Evolutionary conservation across 2,329 filamentous ascomycete genomes (phyloP), one percentile per base, ranked within the genome.

Genomic region (Paramyrothecium roridum): DNA sequence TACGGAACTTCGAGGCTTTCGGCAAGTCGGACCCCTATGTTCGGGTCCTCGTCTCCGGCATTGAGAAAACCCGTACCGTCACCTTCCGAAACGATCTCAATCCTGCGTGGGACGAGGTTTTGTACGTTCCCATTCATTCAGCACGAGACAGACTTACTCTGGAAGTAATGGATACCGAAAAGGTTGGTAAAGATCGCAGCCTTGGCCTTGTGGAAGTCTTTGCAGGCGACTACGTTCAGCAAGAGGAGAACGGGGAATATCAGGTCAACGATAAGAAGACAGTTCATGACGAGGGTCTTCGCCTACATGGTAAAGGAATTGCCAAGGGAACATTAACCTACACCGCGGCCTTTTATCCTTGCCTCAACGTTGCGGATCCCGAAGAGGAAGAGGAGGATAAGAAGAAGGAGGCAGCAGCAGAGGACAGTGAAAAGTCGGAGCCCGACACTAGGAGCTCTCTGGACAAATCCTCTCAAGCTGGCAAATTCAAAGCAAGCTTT

Each of bases 21-120:
- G 95, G 95, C 73, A 98, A 98, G 74, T 98, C 95, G 1, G 96
- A 99, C 71, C 91, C 95, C 0, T 99, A 99, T 65, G 90, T 87
- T 21, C 88, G 93, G 46, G 89, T 98, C 1, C 74, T 97, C 53
- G 81, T 97, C 8, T 96, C 93, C 50, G 93, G 95, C 48, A 86
- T 98, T 55, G 89, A 95, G 68, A 96, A 93, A 72, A 92, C 85
- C 11, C 86, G 93, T 56, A 98, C 95, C 2, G 95, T 99, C 52
- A 98, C 93, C 0, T 96, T 95, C 79, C 87, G 91, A 69, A 99
- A 96, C 74, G 96, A 97, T 59, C 84, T 99, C 56, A 91, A 96
- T 69, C 95, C 95, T 2, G 89, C 95, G 53, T 99, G 90, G 87
- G 92, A 99, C 66, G 95, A 99, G 73, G 87, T 99, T 22, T 83